Evolutionary conservation across 306 rosid species (phyloP).

Genomic region (Glycine tomentella): DNA sequence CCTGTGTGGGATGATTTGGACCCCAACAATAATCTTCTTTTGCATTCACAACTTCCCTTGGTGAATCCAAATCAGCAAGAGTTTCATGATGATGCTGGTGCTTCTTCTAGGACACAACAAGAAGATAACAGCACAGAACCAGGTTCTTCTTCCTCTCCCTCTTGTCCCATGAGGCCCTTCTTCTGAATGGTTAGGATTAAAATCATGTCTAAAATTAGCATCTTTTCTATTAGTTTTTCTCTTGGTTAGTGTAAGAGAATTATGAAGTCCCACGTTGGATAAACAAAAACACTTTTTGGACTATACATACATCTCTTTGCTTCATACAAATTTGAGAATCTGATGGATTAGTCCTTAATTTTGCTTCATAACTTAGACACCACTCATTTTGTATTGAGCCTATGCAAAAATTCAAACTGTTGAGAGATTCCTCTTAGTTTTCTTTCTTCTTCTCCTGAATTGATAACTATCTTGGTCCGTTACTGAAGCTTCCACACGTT

Average conservation of each 20-base stretch:
- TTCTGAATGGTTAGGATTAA: constrained; percentile 59
- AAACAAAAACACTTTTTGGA: background rate
- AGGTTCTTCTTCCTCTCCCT: constrained; percentile 56
- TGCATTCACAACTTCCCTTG: constrained; percentile 60
- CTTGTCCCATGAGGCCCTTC: constrained; percentile 63
- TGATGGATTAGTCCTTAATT: too few relatives aligned
- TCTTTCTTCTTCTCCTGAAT: constrained; percentile 2
- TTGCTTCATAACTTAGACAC: too few relatives aligned
- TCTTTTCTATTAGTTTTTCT: background rate
- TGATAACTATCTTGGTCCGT: constrained; percentile 23
- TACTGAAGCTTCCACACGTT: constrained; percentile 26
- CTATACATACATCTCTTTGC: too few relatives aligned
- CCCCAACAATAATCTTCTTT: constrained; percentile 59
- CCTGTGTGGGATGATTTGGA: constrained; percentile 93
- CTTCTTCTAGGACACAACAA: constrained; percentile 48
- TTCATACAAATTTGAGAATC: background rate
- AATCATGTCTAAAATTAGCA: background rate
- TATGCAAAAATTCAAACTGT: too few relatives aligned
- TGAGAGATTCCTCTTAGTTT: background rate
- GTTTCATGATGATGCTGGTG: constrained; percentile 26
- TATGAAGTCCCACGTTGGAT: background rate
- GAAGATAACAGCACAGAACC: constrained; percentile 54
- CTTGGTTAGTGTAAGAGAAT: background rate
- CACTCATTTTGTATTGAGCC: too few relatives aligned
- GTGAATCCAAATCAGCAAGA: constrained; percentile 50